Percentiles rank a stretch among this genome's conserved stretches.
Evolutionary conservation across 495 filamentous ascomycete species (phyloP).

Genomic region (Aspergillus panamensis): DNA sequence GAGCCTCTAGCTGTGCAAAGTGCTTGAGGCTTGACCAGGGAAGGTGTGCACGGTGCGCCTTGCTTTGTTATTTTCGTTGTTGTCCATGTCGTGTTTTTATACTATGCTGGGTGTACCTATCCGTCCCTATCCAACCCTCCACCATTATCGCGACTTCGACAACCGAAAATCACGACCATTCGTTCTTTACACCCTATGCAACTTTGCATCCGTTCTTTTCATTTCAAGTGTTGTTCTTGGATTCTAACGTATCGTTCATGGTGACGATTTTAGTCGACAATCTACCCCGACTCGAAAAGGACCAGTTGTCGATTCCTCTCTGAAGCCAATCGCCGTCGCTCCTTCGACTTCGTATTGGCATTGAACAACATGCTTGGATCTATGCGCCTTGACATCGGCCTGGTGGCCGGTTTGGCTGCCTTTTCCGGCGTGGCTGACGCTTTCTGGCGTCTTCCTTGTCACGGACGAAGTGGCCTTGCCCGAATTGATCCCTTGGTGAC

Average conservation of each 20-base stretch:
- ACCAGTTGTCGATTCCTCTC: conserved; percentile 16
- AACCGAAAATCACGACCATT: background rate
- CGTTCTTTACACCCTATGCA: background rate
- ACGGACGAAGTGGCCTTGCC: conserved; percentile 58
- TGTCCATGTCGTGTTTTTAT: conserved; percentile 13
- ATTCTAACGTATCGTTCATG: conserved; percentile 20
- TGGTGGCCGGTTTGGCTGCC: conserved; percentile 31
- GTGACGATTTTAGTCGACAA: conserved; percentile 20
- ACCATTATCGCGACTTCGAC: background rate
- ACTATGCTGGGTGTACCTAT: conserved; percentile 7
- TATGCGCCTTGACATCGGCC: conserved; percentile 23
- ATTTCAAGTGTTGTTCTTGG: background rate
- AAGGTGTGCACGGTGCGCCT: conserved; percentile 6
- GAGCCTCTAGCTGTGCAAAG: background rate
- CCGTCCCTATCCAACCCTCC: background rate
- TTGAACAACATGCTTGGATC: conserved; percentile 18
- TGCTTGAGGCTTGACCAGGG: background rate
- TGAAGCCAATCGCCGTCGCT: conserved; percentile 19
- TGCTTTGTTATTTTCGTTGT: conserved; percentile 19
- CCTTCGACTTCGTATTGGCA: conserved; percentile 9
- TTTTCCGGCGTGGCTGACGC: conserved; percentile 49
- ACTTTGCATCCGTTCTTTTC: background rate
- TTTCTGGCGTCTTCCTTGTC: conserved; percentile 89
- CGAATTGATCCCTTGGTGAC: conserved; percentile 55
- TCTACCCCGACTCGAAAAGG: conserved; percentile 6